Conservation (phyloP, 345 rosid species). For the Salix exigua region DNA sequence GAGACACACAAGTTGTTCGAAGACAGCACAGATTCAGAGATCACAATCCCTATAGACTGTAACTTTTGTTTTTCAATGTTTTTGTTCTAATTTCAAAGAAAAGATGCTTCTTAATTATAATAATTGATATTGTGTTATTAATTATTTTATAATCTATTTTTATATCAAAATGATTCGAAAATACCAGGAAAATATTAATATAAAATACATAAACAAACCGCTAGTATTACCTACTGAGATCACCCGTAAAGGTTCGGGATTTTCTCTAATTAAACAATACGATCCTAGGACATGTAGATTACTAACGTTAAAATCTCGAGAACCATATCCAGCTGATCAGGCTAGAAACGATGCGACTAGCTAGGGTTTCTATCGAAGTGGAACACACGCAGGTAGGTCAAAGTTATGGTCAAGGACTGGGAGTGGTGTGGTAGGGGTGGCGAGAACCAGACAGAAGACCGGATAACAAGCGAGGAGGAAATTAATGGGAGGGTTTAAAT, state of each 20-base stretch:
- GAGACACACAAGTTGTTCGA: background rate
- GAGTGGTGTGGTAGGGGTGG: background rate
- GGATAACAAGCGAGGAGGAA: conserved; percentile 22
- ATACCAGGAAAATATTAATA: too few relatives aligned
- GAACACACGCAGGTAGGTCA: background rate
- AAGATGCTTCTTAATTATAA: background rate
- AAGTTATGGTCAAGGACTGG: background rate
- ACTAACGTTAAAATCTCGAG: background rate
- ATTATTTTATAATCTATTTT: too few relatives aligned
- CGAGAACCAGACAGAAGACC: conserved; percentile 11
- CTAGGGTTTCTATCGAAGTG: background rate
- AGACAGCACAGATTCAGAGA: background rate
- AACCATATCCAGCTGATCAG: background rate
- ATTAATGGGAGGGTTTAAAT: conserved; percentile 2
- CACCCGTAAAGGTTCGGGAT: background rate
- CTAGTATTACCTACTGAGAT: background rate
- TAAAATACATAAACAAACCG: too few relatives aligned
- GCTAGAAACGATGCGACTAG: background rate
- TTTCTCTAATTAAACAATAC: background rate
- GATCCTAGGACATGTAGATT: background rate
- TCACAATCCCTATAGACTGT: background rate
- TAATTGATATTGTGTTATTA: too few relatives aligned
- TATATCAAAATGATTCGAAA: too few relatives aligned
- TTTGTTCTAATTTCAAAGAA: background rate
- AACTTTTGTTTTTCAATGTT: background rate